Conservation (phyloP, 306 rosid genomes). For the Arachis hypogaea region DNA sequence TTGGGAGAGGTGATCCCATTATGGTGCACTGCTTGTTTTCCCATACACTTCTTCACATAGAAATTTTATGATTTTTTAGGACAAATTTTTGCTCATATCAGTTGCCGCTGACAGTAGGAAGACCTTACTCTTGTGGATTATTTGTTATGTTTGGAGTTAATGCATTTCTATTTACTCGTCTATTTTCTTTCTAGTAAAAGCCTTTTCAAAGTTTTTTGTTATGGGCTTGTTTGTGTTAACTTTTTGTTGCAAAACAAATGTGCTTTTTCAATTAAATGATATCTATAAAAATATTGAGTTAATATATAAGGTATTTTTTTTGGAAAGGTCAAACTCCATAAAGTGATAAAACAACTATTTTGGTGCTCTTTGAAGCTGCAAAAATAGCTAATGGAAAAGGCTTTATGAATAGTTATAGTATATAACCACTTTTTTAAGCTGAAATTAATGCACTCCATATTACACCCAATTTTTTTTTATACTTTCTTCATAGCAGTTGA, state of each 20-base stretch:
- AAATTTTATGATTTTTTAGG: conserved; percentile 16
- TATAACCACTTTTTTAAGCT: neutral
- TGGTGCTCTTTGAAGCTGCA: neutral
- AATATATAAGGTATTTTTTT: too few relatives aligned
- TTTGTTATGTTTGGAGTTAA: neutral
- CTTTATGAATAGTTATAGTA: neutral
- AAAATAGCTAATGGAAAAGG: neutral
- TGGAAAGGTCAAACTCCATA: neutral
- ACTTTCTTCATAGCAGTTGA: conserved; percentile 16
- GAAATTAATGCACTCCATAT: neutral
- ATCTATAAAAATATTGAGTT: too few relatives aligned
- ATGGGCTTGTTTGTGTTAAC: too few relatives aligned
- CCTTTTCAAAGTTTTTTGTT: conserved; percentile 6
- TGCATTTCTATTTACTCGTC: neutral
- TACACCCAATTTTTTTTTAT: conserved; percentile 23
- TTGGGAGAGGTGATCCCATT: conserved; percentile 5
- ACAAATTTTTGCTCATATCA: conserved; percentile 3
- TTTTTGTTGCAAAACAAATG: too few relatives aligned
- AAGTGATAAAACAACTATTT: neutral
- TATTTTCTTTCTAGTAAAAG: conserved; percentile 4
- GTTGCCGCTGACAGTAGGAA: neutral
- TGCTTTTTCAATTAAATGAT: too few relatives aligned
- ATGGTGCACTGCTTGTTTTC: neutral
- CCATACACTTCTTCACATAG: neutral
- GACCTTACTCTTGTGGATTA: neutral